These are phyloP conservation scores for Torulaspora microellipsoides DNA, from an alignment of 805 yeast genomes.

Conservation along the genomic window DNA sequence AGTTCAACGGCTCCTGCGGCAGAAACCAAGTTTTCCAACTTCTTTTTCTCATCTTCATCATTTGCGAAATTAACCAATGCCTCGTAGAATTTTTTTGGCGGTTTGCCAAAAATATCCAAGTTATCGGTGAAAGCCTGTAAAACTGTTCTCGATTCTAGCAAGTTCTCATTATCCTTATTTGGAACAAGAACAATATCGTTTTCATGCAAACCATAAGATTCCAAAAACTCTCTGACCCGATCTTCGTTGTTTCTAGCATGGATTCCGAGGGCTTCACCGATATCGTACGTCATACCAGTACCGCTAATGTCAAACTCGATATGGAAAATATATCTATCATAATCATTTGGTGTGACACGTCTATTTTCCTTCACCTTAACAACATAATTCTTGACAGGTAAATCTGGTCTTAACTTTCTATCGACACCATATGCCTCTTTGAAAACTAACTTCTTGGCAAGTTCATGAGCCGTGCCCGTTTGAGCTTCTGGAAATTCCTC, in stretches of 20 bases:
- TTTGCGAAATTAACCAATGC: constrained; percentile 67
- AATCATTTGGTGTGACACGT: constrained; percentile 84
- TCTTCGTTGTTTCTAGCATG: constrained; percentile 78
- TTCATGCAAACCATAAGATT: constrained; percentile 65
- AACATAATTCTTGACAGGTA: constrained; percentile 76
- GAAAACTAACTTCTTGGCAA: constrained; percentile 71
- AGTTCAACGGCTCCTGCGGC: constrained; percentile 81
- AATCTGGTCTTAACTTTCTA: constrained; percentile 77
- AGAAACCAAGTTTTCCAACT: constrained; percentile 59
- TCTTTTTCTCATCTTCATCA: constrained; percentile 60
- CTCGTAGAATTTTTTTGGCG: constrained; percentile 92
- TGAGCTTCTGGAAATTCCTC: constrained; percentile 39
- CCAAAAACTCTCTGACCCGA: constrained; percentile 64
- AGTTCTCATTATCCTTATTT: constrained; percentile 53
- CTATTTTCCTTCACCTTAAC: constrained; percentile 89
- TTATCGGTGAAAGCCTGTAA: constrained; percentile 77
- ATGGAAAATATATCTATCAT: constrained; percentile 93
- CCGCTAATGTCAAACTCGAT: constrained; percentile 89
- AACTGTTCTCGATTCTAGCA: constrained; percentile 70
- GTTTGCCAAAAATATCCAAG: constrained; percentile 88
- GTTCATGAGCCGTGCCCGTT: constrained; percentile 41
- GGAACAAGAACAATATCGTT: constrained; percentile 67
- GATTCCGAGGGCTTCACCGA: constrained; percentile 95
- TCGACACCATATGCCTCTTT: constrained; percentile 66
- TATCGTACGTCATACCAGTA: constrained; percentile 84